Percentiles rank a stretch among this genome's conserved stretches.
These are phyloP conservation scores for Macrophomina pseudophaseolina DNA, from an alignment of 2,329 filamentous ascomycete species.

Conservation along the genomic window DNA sequence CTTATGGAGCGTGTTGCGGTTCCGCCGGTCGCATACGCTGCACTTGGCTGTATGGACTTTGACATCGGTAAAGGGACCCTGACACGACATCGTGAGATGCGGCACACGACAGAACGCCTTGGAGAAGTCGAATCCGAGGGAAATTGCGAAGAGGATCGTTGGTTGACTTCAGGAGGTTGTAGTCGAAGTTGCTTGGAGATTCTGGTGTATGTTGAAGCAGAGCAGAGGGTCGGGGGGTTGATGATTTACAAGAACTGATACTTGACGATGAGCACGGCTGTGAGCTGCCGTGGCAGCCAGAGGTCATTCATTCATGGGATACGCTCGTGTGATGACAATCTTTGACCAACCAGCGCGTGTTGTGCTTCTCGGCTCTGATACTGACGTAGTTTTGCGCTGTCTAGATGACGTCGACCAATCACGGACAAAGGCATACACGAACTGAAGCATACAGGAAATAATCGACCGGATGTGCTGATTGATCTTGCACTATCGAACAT, in stretches of 20 bases:
- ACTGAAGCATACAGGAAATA: too few species aligned
- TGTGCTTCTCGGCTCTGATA: too few species aligned
- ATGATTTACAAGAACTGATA: too few species aligned
- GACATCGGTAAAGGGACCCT: conserved; percentile 33
- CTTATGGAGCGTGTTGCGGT: conserved; percentile 38
- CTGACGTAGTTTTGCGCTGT: neutral
- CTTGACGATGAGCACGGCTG: too few species aligned
- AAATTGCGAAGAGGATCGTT: neutral
- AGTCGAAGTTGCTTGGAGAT: too few species aligned
- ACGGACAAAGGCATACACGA: neutral
- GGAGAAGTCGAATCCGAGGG: neutral
- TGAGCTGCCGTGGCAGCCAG: neutral
- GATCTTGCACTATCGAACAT: too few species aligned
- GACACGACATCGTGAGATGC: conserved; percentile 16
- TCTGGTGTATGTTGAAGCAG: neutral
- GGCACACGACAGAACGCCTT: too few species aligned
- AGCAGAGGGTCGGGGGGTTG: neutral
- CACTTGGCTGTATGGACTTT: conserved; percentile 45
- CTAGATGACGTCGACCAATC: neutral
- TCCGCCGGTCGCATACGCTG: conserved; percentile 41
- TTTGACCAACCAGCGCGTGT: neutral
- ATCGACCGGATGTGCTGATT: too few species aligned
- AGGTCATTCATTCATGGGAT: neutral
- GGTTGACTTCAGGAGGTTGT: too few species aligned
- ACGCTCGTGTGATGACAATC: neutral